Evolutionary conservation across 345 rosid genomes (phyloP).

Genomic region (Acer saccharum): DNA sequence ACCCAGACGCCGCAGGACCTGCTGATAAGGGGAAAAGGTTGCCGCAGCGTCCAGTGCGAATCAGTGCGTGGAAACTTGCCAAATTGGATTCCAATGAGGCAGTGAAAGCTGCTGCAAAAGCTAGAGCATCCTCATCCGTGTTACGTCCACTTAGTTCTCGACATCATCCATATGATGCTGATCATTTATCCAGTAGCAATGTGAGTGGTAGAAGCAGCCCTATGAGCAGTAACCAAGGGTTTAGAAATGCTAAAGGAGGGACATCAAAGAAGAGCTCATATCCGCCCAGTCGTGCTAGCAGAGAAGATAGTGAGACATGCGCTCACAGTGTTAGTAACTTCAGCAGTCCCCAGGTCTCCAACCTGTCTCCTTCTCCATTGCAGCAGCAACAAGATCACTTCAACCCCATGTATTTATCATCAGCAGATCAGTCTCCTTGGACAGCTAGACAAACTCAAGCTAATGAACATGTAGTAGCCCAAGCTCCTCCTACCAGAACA

Average conservation of each 20-base stretch:
- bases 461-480: slow-evolving; percentile 28
- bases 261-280: slow-evolving; percentile 44
- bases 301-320: slow-evolving; percentile 59
- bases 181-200: slow-evolving; percentile 62
- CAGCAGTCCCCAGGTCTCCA: slow-evolving; percentile 58
- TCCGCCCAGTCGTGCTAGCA: slow-evolving; percentile 61
- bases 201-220: slow-evolving; percentile 84
- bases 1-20: slow-evolving; percentile 56
- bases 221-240: slow-evolving; percentile 51
- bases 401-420: slow-evolving; percentile 73
- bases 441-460: slow-evolving; percentile 42
- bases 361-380: slow-evolving; percentile 42
- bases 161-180: slow-evolving; percentile 56
- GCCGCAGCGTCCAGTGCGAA: slow-evolving; percentile 75
- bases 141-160: slow-evolving; percentile 65
- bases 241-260: slow-evolving; percentile 38
- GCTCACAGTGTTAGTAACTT: slow-evolving; percentile 55
- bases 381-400: slow-evolving; percentile 60
- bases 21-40: slow-evolving; percentile 55
- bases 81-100: slow-evolving; percentile 84
- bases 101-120: slow-evolving; percentile 81
- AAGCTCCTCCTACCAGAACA: slow-evolving; percentile 41
- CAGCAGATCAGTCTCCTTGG: slow-evolving; percentile 60
- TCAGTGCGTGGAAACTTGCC: slow-evolving; percentile 94
- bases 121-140: slow-evolving; percentile 88